Base-by-base conservation (phyloP, 2,329 filamentous ascomycete genomes). In the Nigrograna mackinnonii region DNA sequence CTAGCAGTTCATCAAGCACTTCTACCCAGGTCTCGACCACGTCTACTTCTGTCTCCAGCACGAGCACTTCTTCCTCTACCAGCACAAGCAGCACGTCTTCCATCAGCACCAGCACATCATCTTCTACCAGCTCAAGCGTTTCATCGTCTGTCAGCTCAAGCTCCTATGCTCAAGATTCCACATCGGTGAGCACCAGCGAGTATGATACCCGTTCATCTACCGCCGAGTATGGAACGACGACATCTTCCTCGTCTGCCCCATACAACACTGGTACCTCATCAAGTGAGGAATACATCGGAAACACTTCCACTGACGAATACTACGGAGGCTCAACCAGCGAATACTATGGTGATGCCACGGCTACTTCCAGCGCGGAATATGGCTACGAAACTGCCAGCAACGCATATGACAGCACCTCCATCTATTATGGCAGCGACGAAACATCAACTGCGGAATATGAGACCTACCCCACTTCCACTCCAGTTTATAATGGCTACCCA, bases 71-170 rank as follows among this genome's bases (percentile, higher is more conserved):
- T n/a, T 46, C 43, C 16, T 4, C 22, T 5, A 22, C 35, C 11
- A 33, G 22, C 5, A 19, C 30, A 14, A 31, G 18, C 37, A 42
- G 26, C 16, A 21, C 43, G 20, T 46, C 43, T 12, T 26, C 28
- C 26, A 26, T 7, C 30, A 4, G 12, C 22, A 13, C 32, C n/a
- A 41, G 32, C 34, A 22, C 18, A 13, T n/a, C 33, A 18, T 11
- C 33, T 4, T 44, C 34, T 14, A 17, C 31, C 13, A 22, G 11
- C 20, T 22, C 31, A 3, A 34, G 12, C 6, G 54, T 41, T 47
- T 55, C 54, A 18, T 50, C 54, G 14, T 50, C 55, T 22, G 32
- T 33, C 19, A 36, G 37, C 28, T 43, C 41, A n/a, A 46, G 31
- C 31, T 34, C 47, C 22, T 26, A 19, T 22, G 7, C 12, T 44